Conservation (phyloP, 148 eudicot species). For the Cornus kousa region DNA sequence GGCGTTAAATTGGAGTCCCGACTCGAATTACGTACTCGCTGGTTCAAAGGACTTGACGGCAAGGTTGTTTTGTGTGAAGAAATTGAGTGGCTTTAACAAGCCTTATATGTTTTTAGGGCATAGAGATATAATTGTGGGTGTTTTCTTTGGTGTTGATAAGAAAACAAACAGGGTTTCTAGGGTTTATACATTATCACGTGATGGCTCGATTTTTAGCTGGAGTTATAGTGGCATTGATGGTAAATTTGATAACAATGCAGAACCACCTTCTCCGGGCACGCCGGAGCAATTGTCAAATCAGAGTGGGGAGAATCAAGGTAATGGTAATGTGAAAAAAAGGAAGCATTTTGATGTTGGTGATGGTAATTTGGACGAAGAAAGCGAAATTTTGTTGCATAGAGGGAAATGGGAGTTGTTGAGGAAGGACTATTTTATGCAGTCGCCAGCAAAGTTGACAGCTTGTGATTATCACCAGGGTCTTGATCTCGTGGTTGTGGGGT, state of each 20-base stretch:
- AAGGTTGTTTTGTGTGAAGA: constrained; percentile 67
- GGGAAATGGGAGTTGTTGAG: constrained; percentile 81
- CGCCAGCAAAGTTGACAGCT: constrained; percentile 70
- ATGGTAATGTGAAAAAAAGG: constrained; percentile 48
- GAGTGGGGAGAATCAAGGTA: constrained; percentile 22
- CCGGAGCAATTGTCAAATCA: constrained; percentile 55
- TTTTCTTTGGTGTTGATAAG: constrained; percentile 75
- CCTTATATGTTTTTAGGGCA: constrained; percentile 88
- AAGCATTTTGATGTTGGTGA: constrained; percentile 50
- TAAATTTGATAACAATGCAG: constrained; percentile 31
- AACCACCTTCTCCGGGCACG: constrained; percentile 78
- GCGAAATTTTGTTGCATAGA: constrained; percentile 46
- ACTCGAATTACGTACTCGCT: constrained; percentile 53
- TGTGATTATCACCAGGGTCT: constrained; percentile 81
- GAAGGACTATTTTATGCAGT: constrained; percentile 86
- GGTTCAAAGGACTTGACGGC: constrained; percentile 89
- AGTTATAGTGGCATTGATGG: constrained; percentile 36
- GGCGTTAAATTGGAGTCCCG: constrained; percentile 72
- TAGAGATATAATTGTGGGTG: constrained; percentile 68
- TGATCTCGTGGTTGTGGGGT: constrained; percentile 81
- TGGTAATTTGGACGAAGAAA: constrained; percentile 29
- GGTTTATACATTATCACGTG: constrained; percentile 78
- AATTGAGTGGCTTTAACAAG: constrained; percentile 30
- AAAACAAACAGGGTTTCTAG: constrained; percentile 36
- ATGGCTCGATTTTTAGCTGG: constrained; percentile 85